Evolutionary conservation across 1,284 basidiomycete genomes (phyloP).

Genomic region (Tremellales sp.): DNA sequence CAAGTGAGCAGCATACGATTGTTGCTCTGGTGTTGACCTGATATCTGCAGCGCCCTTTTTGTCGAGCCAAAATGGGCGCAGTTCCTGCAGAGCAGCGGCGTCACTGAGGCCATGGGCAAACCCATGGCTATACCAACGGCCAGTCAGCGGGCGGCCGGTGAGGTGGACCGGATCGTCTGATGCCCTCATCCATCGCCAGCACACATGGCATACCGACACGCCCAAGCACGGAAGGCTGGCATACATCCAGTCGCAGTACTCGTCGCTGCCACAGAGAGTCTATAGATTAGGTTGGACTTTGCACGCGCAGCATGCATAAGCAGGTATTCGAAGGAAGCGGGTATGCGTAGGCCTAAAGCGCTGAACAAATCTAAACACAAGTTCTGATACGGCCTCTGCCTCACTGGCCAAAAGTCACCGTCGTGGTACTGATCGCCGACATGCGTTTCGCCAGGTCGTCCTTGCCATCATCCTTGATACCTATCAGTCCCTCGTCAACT

Average conservation of each 20-base stretch:
- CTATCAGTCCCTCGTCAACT: not conserved
- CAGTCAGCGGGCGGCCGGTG: not conserved
- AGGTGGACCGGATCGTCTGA: not conserved
- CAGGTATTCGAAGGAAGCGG: too few relatives aligned
- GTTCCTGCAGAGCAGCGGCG: constrained; percentile 56
- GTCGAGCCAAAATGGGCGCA: constrained; percentile 80
- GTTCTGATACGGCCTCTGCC: not conserved
- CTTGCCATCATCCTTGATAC: not conserved
- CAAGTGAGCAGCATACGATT: constrained; percentile 52
- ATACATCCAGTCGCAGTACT: constrained; percentile 17
- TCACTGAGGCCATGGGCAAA: constrained; percentile 42
- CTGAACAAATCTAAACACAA: not conserved
- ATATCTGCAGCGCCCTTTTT: constrained; percentile 62
- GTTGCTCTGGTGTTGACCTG: not conserved
- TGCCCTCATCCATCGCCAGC: too few relatives aligned
- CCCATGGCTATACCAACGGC: constrained; percentile 18
- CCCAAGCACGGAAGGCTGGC: too few relatives aligned
- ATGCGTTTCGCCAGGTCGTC: constrained; percentile 5
- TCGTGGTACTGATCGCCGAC: constrained; percentile 2
- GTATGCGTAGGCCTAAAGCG: too few relatives aligned
- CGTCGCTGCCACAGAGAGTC: constrained; percentile 20
- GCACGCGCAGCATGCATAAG: not conserved
- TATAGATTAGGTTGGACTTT: constrained; percentile 9
- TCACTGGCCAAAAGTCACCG: constrained; percentile 8
- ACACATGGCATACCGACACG: too few relatives aligned